phyloP scores from a whole-genome alignment of 192 early-diverging fungal species.

The Linderina pennispora region DNA sequence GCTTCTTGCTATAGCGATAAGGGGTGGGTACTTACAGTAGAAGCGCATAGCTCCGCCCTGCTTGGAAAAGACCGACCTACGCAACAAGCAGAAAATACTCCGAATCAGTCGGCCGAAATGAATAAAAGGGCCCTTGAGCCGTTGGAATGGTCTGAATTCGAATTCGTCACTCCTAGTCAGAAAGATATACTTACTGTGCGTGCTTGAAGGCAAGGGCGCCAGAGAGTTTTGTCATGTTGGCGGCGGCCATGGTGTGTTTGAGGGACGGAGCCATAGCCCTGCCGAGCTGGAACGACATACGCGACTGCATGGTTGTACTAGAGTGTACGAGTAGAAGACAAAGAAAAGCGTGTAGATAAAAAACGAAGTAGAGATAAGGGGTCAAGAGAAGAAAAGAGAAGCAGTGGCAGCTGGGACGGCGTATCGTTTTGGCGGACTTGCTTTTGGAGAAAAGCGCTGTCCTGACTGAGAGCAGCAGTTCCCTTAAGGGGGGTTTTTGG shows the following conservation, averaged over 20 bases:
- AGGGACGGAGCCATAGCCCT: constrained; percentile 30
- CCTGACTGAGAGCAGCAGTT: too few relatives aligned
- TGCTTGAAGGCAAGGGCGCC: constrained; percentile 23
- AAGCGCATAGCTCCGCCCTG: constrained; percentile 22
- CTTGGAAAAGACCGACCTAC: constrained; percentile 29
- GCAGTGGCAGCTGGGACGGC: not conserved
- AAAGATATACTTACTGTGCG: constrained; percentile 37
- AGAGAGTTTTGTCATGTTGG: constrained; percentile 16
- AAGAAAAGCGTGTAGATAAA: not conserved
- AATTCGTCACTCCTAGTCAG: too few relatives aligned
- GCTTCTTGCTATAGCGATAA: constrained; percentile 3
- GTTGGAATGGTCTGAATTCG: too few relatives aligned
- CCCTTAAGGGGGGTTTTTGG: too few relatives aligned
- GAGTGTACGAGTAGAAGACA: constrained; percentile 9
- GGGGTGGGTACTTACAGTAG: constrained; percentile 42
- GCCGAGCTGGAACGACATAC: constrained; percentile 29
- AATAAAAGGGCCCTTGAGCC: too few relatives aligned
- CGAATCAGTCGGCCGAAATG: too few relatives aligned
- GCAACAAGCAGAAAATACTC: not conserved
- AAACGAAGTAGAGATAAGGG: constrained; percentile 3
- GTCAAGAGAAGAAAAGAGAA: constrained; percentile 3
- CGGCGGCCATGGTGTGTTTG: constrained; percentile 21
- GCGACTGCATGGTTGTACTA: constrained; percentile 31
- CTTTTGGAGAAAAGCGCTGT: too few relatives aligned
- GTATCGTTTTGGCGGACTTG: too few relatives aligned